Evolutionary conservation across 257 asterid species (phyloP).

Genomic region (Datura wrightii): DNA sequence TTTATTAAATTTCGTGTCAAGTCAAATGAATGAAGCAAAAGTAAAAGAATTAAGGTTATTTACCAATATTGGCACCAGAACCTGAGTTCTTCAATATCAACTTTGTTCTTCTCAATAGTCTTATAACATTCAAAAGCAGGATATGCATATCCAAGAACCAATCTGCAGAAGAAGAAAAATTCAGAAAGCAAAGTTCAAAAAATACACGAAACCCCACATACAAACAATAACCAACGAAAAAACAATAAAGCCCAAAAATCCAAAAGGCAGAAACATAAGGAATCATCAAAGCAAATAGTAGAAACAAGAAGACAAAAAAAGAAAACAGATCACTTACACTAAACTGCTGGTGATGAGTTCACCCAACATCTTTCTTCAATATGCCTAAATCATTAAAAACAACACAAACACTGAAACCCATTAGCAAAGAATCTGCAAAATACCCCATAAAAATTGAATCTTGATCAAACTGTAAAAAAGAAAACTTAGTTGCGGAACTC

Average conservation of each 20-base stretch:
- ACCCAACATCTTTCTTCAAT: slow-evolving; percentile 67
- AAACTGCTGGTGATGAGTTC: slow-evolving; percentile 65
- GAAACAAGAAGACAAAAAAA: neutral
- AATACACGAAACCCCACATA: slow-evolving; percentile 28
- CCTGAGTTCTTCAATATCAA: slow-evolving; percentile 69
- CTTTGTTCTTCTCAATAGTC: slow-evolving; percentile 78
- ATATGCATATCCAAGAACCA: slow-evolving; percentile 87
- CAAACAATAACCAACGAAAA: neutral
- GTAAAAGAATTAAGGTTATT: slow-evolving; percentile 9
- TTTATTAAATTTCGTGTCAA: neutral
- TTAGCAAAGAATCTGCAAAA: neutral
- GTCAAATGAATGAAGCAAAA: neutral
- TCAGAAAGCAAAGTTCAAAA: neutral
- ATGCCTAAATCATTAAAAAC: neutral
- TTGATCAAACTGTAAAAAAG: neutral
- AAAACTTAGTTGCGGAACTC: neutral
- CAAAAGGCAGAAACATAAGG: slow-evolving; percentile 28
- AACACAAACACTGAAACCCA: neutral
- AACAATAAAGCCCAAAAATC: neutral
- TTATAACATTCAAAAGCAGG: slow-evolving; percentile 93
- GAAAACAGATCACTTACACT: slow-evolving; percentile 51
- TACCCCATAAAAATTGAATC: neutral
- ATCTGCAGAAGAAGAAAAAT: slow-evolving; percentile 44
- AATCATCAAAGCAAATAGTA: slow-evolving; percentile 39
- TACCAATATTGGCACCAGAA: slow-evolving; percentile 98